Base-by-base conservation (phyloP, 1,139 yeast species). In the Diutina scorzettiae region DNA sequence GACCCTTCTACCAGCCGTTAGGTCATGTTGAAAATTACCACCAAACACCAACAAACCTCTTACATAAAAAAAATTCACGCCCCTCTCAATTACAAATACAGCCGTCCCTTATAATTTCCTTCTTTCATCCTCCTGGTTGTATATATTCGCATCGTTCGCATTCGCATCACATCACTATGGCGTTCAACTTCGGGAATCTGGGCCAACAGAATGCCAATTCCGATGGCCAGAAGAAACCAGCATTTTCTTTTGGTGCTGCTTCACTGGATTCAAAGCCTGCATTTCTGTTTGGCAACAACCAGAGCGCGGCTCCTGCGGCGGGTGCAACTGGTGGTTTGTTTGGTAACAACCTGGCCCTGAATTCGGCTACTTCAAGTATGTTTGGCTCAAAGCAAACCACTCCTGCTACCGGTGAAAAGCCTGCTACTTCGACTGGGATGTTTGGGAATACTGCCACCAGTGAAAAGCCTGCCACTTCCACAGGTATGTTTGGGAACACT, bases 371-470 rank as follows among this genome's bases (percentile, higher is more conserved):
- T 11, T 9, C 18, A 5, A 25, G 37, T 14, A n/a, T 18, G 25
- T 33, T 33, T 20, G 37, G 37, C n/a, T 12, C 37, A n/a, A 28
- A 28, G 31, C 31, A 24, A 24, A 7, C 27, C 9, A 24, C 27
- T 24, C 27, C 31, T n/a, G 53, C 49, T 29, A 47, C 49, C 5
- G 40, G 40, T 5, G 29, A 43, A 18, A 21, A 39, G 11, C 41
- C 36, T 9, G 23, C 27, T 7, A 46, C 5, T 25, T 40, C 40
- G 58, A 40, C 52, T 50, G 34, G 58, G 7, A 46, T 37, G 7
- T 39, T 42, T 24, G 43, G 43, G 29, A 46, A 47, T 2, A 45
- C 44, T 8, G 51, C 51, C 41, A 51, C 56, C 18, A 45, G 36
- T 6, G 51, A 53, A 36, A 42, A 43, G 28, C 40, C 40, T 3